These are phyloP conservation scores for Hanseniaspora osmophila DNA, from an alignment of 805 yeast genomes.

Conservation along the genomic window DNA sequence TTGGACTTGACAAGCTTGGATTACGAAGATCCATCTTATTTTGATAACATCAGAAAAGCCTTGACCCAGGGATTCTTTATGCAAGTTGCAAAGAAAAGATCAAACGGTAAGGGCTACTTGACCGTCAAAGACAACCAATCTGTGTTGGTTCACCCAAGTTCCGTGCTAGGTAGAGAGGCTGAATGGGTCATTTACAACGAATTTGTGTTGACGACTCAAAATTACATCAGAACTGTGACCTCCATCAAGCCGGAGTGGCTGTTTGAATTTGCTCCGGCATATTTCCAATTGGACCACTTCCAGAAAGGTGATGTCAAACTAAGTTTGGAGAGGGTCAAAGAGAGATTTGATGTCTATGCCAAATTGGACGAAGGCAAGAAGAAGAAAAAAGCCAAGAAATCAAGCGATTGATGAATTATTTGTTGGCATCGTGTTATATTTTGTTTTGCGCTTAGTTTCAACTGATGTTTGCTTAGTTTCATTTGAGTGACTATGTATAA, in stretches of 20 bases:
- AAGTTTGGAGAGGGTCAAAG: slow-evolving; percentile 47
- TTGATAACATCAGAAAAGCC: slow-evolving; percentile 72
- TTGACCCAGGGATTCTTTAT: slow-evolving; percentile 87
- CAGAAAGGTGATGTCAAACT: slow-evolving; percentile 59
- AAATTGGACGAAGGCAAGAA: slow-evolving; percentile 18
- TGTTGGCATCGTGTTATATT: too few relatives aligned
- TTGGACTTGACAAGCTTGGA: slow-evolving; percentile 60
- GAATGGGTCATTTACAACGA: slow-evolving; percentile 95
- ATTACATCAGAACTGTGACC: slow-evolving; percentile 89
- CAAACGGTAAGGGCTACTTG: slow-evolving; percentile 68
- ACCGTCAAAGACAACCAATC: slow-evolving; percentile 95
- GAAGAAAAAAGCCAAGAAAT: slow-evolving; percentile 10
- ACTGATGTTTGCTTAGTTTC: too few relatives aligned
- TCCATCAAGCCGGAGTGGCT: slow-evolving; percentile 86
- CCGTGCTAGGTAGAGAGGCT: slow-evolving; percentile 73
- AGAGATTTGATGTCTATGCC: slow-evolving; percentile 32
- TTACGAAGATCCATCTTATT: slow-evolving; percentile 50
- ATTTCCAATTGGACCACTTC: slow-evolving; percentile 50
- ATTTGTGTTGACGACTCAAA: slow-evolving; percentile 84
- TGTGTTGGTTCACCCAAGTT: slow-evolving; percentile 84
- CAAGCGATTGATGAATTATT: too few relatives aligned
- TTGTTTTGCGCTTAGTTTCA: too few relatives aligned
- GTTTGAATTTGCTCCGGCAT: slow-evolving; percentile 58
- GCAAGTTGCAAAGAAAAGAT: slow-evolving; percentile 91
- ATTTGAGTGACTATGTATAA: too few relatives aligned